phyloP scores from a whole-genome alignment of 1,284 basidiomycete species.

The Agroathelia rolfsii region DNA sequence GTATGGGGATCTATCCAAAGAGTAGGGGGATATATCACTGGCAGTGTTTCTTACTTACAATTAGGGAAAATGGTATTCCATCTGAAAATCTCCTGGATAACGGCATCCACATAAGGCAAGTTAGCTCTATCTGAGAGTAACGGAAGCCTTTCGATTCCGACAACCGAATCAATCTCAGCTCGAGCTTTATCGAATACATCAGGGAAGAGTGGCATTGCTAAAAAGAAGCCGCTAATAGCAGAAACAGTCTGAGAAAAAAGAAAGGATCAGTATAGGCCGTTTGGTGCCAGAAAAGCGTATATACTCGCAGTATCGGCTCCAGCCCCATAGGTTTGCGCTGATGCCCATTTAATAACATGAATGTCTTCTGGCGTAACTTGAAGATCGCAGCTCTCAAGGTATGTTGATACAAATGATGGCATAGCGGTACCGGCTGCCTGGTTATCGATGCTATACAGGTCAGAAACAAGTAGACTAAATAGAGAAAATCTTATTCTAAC shows the following conservation, averaged over 20 bases:
- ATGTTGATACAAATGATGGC: slow-evolving; percentile 39
- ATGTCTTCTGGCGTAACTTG: slow-evolving; percentile 41
- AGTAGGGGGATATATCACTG: no score
- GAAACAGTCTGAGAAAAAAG: slow-evolving; percentile 34
- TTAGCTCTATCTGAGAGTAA: slow-evolving; percentile 8
- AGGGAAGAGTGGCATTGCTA: slow-evolving; percentile 43
- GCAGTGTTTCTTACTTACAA: slow-evolving; percentile 23
- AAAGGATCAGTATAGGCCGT: background rate
- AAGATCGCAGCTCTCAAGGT: slow-evolving; percentile 35
- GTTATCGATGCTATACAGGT: background rate
- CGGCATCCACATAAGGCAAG: slow-evolving; percentile 10
- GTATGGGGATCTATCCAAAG: no score
- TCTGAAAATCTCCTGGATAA: slow-evolving; percentile 10
- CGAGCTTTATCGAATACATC: slow-evolving; percentile 30
- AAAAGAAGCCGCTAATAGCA: slow-evolving; percentile 39
- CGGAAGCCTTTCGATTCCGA: slow-evolving; percentile 9
- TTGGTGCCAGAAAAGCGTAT: slow-evolving; percentile 7
- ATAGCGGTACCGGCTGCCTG: slow-evolving; percentile 43
- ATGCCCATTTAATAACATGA: slow-evolving; percentile 47
- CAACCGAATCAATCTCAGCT: slow-evolving; percentile 4
- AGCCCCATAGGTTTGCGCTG: slow-evolving; percentile 52
- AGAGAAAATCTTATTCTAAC: slow-evolving; percentile 22
- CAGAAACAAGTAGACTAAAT: background rate
- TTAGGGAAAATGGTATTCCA: slow-evolving; percentile 14
- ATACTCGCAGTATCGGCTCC: slow-evolving; percentile 39